phyloP scores from a whole-genome alignment of 2,329 filamentous ascomycete species.

The Calonectria honghensis region DNA sequence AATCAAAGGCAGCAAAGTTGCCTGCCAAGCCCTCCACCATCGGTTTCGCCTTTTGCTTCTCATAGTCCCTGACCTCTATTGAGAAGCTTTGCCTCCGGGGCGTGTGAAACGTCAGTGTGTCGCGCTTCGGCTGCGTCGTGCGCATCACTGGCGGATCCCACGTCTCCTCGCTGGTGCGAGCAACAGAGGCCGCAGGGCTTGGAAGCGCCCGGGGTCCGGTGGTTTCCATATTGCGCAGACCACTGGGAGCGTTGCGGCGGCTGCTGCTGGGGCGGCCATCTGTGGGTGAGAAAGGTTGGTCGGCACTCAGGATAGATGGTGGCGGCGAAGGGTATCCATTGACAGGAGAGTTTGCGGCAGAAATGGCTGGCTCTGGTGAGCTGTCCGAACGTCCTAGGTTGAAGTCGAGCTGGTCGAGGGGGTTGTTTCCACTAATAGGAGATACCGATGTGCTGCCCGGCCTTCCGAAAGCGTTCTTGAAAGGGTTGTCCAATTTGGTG shows the following conservation, averaged over 20 bases:
- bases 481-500: slow-evolving; percentile 67
- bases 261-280: slow-evolving; percentile 46
- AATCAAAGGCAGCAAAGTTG: slow-evolving; percentile 63
- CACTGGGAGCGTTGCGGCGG: slow-evolving; percentile 52
- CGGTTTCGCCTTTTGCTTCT: slow-evolving; percentile 44
- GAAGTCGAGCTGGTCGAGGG: slow-evolving; percentile 65
- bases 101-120: slow-evolving; percentile 68
- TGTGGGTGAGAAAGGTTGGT: slow-evolving; percentile 53
- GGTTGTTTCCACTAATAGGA: slow-evolving; percentile 58
- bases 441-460: slow-evolving; percentile 53
- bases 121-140: slow-evolving; percentile 69
- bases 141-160: slow-evolving; percentile 66
- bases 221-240: slow-evolving; percentile 54
- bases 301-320: slow-evolving; percentile 59
- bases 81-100: slow-evolving; percentile 69
- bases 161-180: slow-evolving; percentile 64
- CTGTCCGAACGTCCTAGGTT: slow-evolving; percentile 48
- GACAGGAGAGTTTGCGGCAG: slow-evolving; percentile 29
- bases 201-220: slow-evolving; percentile 61
- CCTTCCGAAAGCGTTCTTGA: slow-evolving; percentile 67
- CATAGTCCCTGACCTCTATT: slow-evolving; percentile 66
- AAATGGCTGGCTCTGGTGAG: slow-evolving; percentile 25
- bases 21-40: slow-evolving; percentile 60
- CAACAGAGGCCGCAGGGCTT: slow-evolving; percentile 64
- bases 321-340: slow-evolving; percentile 63